Base-by-base conservation (phyloP, 1,284 basidiomycete genomes). In the Puccinia horiana region DNA sequence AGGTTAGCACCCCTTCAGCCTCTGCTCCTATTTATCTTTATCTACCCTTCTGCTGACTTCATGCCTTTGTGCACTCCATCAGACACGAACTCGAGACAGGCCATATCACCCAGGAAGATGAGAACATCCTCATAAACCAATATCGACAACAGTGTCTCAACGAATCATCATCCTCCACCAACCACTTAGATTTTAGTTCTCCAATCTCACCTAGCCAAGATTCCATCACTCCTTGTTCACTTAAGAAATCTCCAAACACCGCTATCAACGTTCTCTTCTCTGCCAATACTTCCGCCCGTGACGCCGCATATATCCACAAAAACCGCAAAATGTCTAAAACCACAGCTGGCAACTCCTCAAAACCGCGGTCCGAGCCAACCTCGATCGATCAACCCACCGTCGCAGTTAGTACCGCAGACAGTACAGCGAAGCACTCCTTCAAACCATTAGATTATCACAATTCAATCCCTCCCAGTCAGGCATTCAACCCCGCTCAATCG, bases 251-350 rank as follows among this genome's bases (percentile, higher is more conserved):
- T 5, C 40, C 74, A 16, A 35, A 11, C 6, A n/a, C 37, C 20
- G 37, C 56, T 16, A 23, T 40, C 65, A 79, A 49, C 44, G 16
- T 5, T 18, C 65, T 79, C 29, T 79, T 79, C 67, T 52, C 76
- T 56, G 49, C 29, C 14, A 58, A 32, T 32, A 20, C 76, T 6
- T 70, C 76, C n/a, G 76, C 29, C 0, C 69, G 70, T n/a, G 70
- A 81, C 54, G 70, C 35, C 29, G 79, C 70, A 61, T 81, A 81
- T n/a, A 63, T 74, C 20, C 56, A 49, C n/a, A 81, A 81, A 52
- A 58, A 35, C 12, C 56, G 35, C 40, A 61, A 58, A 47, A 58
- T 70, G 47, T 56, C 52, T 18, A 54, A 52, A 37, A 2, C 4
- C 16, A 2, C 47, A 23, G n/a, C 63, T 44, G 40, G 37, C 5